Conservation (phyloP, 2,329 filamentous ascomycete species). For the Aspergillus ruber region DNA sequence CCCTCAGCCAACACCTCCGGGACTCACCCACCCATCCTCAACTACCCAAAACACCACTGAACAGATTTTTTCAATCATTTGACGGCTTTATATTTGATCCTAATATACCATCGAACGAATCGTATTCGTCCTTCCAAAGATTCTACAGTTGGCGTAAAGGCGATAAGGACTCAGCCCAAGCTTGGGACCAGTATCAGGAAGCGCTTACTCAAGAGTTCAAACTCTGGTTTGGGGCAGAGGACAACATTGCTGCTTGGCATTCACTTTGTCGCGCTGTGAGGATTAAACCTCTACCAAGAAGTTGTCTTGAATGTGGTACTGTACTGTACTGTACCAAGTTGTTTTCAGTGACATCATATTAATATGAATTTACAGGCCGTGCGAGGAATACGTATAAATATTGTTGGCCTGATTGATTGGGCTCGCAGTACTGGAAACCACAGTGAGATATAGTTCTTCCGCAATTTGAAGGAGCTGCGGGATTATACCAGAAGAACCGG, state of each 20-base stretch:
- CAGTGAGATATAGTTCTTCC: background rate
- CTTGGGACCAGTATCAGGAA: conserved; percentile 5
- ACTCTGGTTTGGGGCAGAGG: conserved; percentile 8
- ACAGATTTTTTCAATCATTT: background rate
- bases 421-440: background rate
- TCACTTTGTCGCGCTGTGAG: conserved; percentile 8
- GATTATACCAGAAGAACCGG: background rate
- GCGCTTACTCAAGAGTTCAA: conserved; percentile 8
- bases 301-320: background rate
- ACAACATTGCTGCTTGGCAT: conserved; percentile 7
- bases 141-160: background rate
- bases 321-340: background rate
- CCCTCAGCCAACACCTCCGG: background rate
- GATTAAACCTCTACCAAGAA: conserved; percentile 6
- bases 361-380: background rate
- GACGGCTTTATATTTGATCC: background rate
- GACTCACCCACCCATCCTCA: background rate
- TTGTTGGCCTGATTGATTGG: background rate
- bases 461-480: background rate
- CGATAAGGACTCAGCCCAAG: background rate
- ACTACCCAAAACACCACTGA: background rate
- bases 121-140: background rate
- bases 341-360: background rate
- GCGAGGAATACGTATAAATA: background rate
- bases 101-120: background rate